Percentiles rank a stretch among this genome's conserved stretches.
phyloP scores from a whole-genome alignment of 768 basidiomycete genomes.

The Rickenella mellea region DNA sequence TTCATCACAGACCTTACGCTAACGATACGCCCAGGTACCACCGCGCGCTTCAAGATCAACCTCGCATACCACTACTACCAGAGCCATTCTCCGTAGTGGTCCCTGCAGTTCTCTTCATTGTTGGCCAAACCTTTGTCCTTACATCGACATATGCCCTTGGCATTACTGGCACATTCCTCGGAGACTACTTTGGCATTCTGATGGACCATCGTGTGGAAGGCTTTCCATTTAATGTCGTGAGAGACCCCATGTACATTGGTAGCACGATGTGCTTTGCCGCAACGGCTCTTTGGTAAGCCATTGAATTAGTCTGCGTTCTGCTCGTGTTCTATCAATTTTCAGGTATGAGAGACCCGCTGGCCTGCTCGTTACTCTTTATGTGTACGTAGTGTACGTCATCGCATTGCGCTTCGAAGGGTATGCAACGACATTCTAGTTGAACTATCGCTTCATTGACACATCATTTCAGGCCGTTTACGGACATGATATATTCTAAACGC shows the following conservation, averaged over 20 bases:
- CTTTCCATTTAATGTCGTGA: constrained; percentile 91
- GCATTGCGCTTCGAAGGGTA: constrained; percentile 89
- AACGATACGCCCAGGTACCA: constrained; percentile 48
- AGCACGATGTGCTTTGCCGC: constrained; percentile 86
- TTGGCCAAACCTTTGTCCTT: constrained; percentile 81
- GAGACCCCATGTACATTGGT: constrained; percentile 96
- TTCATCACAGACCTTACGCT: constrained; percentile 1
- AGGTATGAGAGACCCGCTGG: constrained; percentile 88
- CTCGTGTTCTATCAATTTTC: not conserved
- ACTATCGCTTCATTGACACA: no score
- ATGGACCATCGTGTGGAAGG: constrained; percentile 88
- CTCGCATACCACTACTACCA: constrained; percentile 54
- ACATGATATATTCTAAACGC: constrained; percentile 69
- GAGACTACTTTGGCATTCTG: constrained; percentile 76
- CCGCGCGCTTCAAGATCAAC: constrained; percentile 68
- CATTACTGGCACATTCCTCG: constrained; percentile 84
- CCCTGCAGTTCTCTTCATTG: constrained; percentile 48
- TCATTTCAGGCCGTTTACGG: constrained; percentile 56
- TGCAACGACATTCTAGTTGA: constrained; percentile 18
- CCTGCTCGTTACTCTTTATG: constrained; percentile 67
- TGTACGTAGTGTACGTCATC: constrained; percentile 75
- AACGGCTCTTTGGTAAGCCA: constrained; percentile 72
- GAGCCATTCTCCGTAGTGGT: constrained; percentile 52
- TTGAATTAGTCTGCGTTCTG: not conserved
- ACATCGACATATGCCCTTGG: constrained; percentile 87